Evolutionary conservation across 139 green algal species (phyloP).

Genomic region (Eudorina sp.): DNA sequence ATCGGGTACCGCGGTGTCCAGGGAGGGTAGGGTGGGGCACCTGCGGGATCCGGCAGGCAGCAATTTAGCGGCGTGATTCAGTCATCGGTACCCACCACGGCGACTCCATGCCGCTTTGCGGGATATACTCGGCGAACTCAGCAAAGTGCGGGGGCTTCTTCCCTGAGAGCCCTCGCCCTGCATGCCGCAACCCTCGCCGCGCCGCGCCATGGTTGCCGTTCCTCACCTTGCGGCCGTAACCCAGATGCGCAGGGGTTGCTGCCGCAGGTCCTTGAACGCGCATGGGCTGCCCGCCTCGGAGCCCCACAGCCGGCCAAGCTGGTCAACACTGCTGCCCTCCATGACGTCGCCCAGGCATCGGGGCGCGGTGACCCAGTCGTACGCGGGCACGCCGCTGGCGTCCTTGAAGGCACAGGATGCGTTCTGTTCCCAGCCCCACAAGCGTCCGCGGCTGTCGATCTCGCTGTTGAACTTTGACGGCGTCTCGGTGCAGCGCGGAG

Average conservation of each 20-base stretch:
- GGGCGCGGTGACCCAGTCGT: constrained; percentile 44
- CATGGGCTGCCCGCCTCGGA: constrained; percentile 9
- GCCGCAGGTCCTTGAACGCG: constrained; percentile 42
- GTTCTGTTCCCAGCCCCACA: constrained; percentile 60
- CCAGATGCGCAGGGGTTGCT: constrained; percentile 23
- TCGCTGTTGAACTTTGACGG: constrained; percentile 16
- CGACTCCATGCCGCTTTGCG: too few species aligned
- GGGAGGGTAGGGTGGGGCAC: neutral
- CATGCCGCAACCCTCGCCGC: too few species aligned
- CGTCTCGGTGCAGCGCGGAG: neutral
- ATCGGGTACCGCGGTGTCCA: constrained; percentile 32
- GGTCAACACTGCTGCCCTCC: neutral
- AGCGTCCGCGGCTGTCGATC: constrained; percentile 49
- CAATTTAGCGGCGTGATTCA: too few species aligned
- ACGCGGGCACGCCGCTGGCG: neutral
- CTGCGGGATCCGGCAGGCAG: constrained; percentile 18
- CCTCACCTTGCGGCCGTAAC: neutral
- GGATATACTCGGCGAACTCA: too few species aligned
- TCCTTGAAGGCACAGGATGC: constrained; percentile 49
- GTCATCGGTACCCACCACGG: too few species aligned
- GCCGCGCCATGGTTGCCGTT: too few species aligned
- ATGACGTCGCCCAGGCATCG: constrained; percentile 26
- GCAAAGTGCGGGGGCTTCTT: too few species aligned
- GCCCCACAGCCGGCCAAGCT: constrained; percentile 8
- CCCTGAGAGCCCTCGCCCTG: too few species aligned